Conservation (phyloP, 208 protist species). For the Sergeia podlipaevii region DNA sequence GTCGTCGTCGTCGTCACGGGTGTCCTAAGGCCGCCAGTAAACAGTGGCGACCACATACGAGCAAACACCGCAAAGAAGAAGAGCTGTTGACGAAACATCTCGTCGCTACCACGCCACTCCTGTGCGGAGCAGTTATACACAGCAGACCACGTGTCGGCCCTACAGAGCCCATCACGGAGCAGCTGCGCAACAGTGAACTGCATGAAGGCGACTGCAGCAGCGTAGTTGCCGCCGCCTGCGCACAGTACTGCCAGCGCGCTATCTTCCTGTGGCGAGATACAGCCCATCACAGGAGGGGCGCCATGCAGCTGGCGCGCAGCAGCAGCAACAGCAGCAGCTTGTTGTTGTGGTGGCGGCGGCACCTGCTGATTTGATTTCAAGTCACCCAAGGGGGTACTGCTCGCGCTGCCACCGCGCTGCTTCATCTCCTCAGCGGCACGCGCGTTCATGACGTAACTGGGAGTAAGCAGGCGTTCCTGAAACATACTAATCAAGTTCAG, state of each 20-base stretch:
- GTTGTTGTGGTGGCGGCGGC: not conserved
- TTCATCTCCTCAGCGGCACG: slow-evolving; percentile 21
- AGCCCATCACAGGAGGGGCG: slow-evolving; percentile 30
- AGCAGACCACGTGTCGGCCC: slow-evolving; percentile 50
- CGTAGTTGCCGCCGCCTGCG: slow-evolving; percentile 80
- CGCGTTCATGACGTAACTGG: slow-evolving; percentile 65
- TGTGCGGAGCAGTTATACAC: slow-evolving; percentile 51
- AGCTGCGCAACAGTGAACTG: slow-evolving; percentile 78
- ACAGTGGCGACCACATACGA: slow-evolving; percentile 76
- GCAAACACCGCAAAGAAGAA: slow-evolving; percentile 82
- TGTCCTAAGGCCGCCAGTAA: slow-evolving; percentile 32
- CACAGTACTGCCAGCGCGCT: slow-evolving; percentile 42
- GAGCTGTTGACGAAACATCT: slow-evolving; percentile 65
- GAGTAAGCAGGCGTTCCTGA: slow-evolving; percentile 70
- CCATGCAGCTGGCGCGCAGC: too few relatives aligned
- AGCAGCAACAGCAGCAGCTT: too few relatives aligned
- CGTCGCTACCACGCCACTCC: slow-evolving; percentile 43
- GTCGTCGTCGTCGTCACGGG: slow-evolving; percentile 1
- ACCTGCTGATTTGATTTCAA: not conserved
- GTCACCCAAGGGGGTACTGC: not conserved
- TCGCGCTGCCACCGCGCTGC: not conserved
- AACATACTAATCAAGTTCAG: slow-evolving; percentile 73
- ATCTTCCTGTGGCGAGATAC: slow-evolving; percentile 69
- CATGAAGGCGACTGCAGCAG: slow-evolving; percentile 47
- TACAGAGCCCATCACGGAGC: slow-evolving; percentile 70